Evolutionary conservation across 2,329 filamentous ascomycete species (phyloP), one percentile per base, ranked within the genome.

Genomic region (Diaporthe citri): DNA sequence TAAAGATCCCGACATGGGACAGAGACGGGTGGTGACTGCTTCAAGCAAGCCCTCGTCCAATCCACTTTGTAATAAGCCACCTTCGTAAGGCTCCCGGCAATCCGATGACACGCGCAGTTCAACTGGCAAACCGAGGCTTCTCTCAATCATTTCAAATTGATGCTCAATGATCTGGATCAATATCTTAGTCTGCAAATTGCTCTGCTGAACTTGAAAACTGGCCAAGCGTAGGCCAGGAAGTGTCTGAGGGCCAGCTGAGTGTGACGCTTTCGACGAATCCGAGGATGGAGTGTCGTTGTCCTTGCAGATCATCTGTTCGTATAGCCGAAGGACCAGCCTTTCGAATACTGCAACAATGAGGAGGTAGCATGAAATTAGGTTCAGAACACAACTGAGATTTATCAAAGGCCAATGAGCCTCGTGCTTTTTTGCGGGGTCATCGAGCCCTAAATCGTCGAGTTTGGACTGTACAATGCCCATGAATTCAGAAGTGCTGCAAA

Each of bases 401-500:
- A 15, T 15, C 41, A 64, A 3, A 46, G 28, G 28, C 60, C 60
- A 48, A 43, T 43, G n/a, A 46, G 60, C 9, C 34, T 48, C 41
- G 17, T 34, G 25, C 28, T 4, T 60, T 4, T 28, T 8, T 4
- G n/a, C 34, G 28, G 25, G 20, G 15, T 34, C 4, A 7, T 48
- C 28, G 25, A 48, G 60, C 9, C 9, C 6, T 3, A 48, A 34
- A 2, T 64, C 60, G 25, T 64, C 60, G 39, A 31, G 15, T 13
- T 31, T 64, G 41, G 60, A 64, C 28, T 64, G 25, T 48, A 64
- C n/a, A n/a, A 48, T 48, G 34, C 41, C 60, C 60, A 48, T 48
- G 41, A 64, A 64, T 28, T 64, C 60, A 48, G 60, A 64, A 34
- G 60, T 64, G 25, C 60, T 64, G 17, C 39, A 64, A 13, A 64